Conservation (phyloP, 2,329 filamentous ascomycete genomes). For the Passalora sequoiae region DNA sequence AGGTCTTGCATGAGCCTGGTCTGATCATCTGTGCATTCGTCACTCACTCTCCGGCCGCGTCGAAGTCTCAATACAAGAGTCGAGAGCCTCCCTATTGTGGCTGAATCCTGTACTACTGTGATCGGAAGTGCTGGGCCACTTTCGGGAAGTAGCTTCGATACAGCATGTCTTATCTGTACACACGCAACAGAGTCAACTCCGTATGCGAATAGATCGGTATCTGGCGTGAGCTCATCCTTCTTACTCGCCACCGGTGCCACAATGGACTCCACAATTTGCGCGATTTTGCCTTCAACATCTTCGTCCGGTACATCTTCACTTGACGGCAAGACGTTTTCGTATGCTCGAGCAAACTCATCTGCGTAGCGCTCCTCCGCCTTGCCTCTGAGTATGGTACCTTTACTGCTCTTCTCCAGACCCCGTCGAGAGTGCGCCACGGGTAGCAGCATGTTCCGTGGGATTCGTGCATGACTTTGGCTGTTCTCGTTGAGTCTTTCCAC, state of each 20-base stretch:
- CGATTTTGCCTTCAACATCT: slow-evolving; percentile 33
- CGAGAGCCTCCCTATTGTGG: slow-evolving; percentile 45
- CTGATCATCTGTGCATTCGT: slow-evolving; percentile 35
- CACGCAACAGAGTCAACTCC: slow-evolving; percentile 58
- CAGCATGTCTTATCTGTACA: slow-evolving; percentile 46
- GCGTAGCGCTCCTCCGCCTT: slow-evolving; percentile 49
- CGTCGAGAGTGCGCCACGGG: slow-evolving; percentile 37
- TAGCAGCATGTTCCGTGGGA: slow-evolving; percentile 49
- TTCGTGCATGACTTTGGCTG: slow-evolving; percentile 48
- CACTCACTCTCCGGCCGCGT: slow-evolving; percentile 30
- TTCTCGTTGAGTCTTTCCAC: slow-evolving; percentile 47
- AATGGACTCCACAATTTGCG: slow-evolving; percentile 24
- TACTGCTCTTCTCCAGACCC: slow-evolving; percentile 55
- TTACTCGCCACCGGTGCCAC: slow-evolving; percentile 6
- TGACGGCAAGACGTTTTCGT: slow-evolving; percentile 30
- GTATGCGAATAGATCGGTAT: slow-evolving; percentile 51
- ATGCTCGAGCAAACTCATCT: slow-evolving; percentile 45
- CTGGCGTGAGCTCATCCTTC: slow-evolving; percentile 6
- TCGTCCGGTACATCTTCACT: slow-evolving; percentile 29
- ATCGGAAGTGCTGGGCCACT: slow-evolving; percentile 43
- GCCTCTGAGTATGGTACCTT: slow-evolving; percentile 54
- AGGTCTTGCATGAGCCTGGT: slow-evolving; percentile 42
- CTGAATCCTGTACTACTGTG: slow-evolving; percentile 57
- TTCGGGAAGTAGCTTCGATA: slow-evolving; percentile 35
- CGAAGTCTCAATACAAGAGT: slow-evolving; percentile 38